Evolutionary conservation across 768 basidiomycete genomes (phyloP).

Genomic region (Macrocybe gigantea): DNA sequence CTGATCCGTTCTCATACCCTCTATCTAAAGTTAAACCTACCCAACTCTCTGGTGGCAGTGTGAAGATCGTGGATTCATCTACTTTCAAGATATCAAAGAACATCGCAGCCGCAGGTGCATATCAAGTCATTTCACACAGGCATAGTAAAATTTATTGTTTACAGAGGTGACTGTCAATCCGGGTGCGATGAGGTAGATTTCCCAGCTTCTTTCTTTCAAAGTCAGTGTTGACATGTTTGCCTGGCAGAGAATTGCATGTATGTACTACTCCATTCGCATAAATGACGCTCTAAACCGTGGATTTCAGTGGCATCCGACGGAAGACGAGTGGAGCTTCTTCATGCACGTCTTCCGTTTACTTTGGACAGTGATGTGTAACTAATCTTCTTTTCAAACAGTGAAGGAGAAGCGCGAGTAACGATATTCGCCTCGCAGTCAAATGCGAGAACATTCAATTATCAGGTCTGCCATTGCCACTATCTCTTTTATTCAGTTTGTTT

Average conservation of each 20-base stretch:
- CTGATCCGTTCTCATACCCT: conserved; percentile 40
- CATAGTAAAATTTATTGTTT: not conserved
- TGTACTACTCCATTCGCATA: no score
- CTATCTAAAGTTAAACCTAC: conserved; percentile 41
- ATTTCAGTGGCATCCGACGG: conserved; percentile 61
- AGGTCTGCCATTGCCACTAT: conserved; percentile 20
- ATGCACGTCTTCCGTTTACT: conserved; percentile 28
- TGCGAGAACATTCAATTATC: conserved; percentile 55
- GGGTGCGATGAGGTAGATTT: conserved; percentile 43
- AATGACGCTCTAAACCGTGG: not conserved
- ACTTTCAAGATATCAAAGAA: conserved; percentile 47
- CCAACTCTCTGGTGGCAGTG: conserved; percentile 38
- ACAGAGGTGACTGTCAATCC: conserved; percentile 50
- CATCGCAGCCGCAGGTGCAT: conserved; percentile 39
- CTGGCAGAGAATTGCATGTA: no score
- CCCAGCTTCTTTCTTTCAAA: not conserved
- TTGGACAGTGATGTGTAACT: not conserved
- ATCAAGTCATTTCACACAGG: not conserved
- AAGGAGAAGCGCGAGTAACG: conserved; percentile 49
- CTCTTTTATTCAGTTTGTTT: not conserved
- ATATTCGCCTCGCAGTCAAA: conserved; percentile 49
- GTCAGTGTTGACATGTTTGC: no score
- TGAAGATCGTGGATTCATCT: conserved; percentile 47
- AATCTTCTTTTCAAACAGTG: conserved; percentile 23
- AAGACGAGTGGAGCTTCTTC: conserved; percentile 62